phyloP scores from a whole-genome alignment of 148 eudicot species.

The Diospyros lotus region DNA sequence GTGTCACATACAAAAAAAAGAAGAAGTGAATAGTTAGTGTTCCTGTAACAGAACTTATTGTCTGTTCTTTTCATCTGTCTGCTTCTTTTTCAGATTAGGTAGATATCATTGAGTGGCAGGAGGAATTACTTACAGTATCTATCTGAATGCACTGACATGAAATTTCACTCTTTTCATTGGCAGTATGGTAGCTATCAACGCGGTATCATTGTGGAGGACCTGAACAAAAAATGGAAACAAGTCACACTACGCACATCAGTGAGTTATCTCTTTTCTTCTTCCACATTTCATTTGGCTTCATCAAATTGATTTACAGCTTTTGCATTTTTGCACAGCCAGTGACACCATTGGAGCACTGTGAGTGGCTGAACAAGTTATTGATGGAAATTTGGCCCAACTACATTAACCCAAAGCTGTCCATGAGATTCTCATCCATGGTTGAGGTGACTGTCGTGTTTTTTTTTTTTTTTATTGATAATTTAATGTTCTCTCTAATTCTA shows the following conservation, averaged over 20 bases:
- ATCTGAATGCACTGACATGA: conserved; percentile 13
- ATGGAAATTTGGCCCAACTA: conserved; percentile 77
- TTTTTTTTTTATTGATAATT: not conserved
- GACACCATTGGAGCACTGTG: conserved; percentile 92
- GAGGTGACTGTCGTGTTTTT: conserved; percentile 51
- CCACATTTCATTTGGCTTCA: not conserved
- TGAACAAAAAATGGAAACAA: conserved; percentile 91
- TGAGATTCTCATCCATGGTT: conserved; percentile 57
- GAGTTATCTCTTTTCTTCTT: conserved; percentile 17
- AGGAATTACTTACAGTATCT: not conserved
- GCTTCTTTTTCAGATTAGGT: not conserved
- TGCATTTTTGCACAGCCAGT: conserved; percentile 47
- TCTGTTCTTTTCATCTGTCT: not conserved
- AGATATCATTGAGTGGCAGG: not conserved
- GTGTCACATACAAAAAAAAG: too few species aligned
- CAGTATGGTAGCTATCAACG: conserved; percentile 82
- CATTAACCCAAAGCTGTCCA: conserved; percentile 72
- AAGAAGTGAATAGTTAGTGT: not conserved
- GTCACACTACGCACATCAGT: conserved; percentile 59
- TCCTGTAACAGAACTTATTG: not conserved
- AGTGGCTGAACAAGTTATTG: conserved; percentile 93
- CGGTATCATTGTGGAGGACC: conserved; percentile 57
- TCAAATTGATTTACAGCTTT: not conserved
- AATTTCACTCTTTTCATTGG: conserved; percentile 15
- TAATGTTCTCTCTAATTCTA: too few species aligned